Evolutionary conservation across 306 rosid genomes (phyloP), one percentile per base, ranked within the genome.

Genomic region (Styphnolobium japonicum): DNA sequence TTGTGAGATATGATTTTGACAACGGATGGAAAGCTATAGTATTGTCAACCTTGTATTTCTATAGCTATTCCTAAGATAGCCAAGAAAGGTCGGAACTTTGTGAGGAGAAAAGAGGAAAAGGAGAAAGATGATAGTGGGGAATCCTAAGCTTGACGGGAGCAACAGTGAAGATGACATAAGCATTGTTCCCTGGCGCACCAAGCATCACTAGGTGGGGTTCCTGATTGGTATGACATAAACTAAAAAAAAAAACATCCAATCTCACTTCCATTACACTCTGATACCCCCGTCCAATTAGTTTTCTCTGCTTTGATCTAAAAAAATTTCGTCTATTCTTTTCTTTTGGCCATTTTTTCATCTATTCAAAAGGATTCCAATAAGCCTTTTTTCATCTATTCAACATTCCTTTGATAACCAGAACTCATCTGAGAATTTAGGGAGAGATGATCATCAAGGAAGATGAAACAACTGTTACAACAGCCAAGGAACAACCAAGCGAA

Each of bases 151-250:
- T 88, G 83, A 77, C 77, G 65, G 74, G 68, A 67, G 75, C 67
- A 83, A 88, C 87, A 86, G 88, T 84, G 83, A 68, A 84, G 88
- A 91, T 91, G 98, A 92, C 90, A 46, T 85, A 72, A 86, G 90
- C 88, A 82, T 31, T 89, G 90, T 85, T 85, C 89, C 89, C 84
- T 64, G 71, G 83, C 83, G 91, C 89, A 91, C 88, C 88, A 76
- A 89, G 91, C 91, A 86, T 83, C 86, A 81, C 61, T 39, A 22
- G 81, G 92, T 93, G 90, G 94, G 90, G 87, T 67, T 66, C 80
- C 71, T 67, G 65, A 78, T 60, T 90, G 56, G 52, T 58, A 77
- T 61, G 75, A 84, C 82, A 82, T 62, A 69, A 73, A 79, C 72
- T 67, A 57, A 73, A 71, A 16, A 48, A 67, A 76, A n/a, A 48